Conservation (phyloP, 345 rosid species). For the Ailanthus altissimus region DNA sequence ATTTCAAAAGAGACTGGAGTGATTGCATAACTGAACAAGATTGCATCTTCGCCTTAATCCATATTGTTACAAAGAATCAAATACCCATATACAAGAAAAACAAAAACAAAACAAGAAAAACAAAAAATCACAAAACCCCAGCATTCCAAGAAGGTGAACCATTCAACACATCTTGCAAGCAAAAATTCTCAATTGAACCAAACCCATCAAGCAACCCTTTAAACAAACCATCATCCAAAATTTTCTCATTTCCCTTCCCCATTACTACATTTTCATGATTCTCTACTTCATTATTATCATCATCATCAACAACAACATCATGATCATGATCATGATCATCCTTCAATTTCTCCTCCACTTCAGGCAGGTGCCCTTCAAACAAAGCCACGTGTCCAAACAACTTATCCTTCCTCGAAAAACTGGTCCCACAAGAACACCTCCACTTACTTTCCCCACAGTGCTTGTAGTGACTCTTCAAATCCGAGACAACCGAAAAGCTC, state of each 20-base stretch:
- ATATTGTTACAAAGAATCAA: neutral
- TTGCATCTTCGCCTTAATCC: neutral
- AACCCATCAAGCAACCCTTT: constrained; percentile 53
- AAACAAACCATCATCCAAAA: constrained; percentile 30
- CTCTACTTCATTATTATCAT: constrained; percentile 18
- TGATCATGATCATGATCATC: constrained; percentile 11
- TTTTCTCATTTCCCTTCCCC: constrained; percentile 13
- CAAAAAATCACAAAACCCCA: neutral
- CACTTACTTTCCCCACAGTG: constrained; percentile 66
- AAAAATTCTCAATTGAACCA: constrained; percentile 38
- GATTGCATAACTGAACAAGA: neutral
- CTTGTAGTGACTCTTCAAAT: constrained; percentile 66
- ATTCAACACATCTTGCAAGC: constrained; percentile 43
- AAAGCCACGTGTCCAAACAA: constrained; percentile 67
- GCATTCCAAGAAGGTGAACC: neutral
- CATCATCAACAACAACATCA: constrained; percentile 19
- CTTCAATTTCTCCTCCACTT: constrained; percentile 29
- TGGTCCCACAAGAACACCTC: constrained; percentile 71
- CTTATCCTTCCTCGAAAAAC: constrained; percentile 73
- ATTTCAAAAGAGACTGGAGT: neutral
- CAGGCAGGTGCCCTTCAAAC: constrained; percentile 84
- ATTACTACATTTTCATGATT: constrained; percentile 6
- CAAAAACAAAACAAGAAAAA: neutral
- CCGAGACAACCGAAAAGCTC: constrained; percentile 61
- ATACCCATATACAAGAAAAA: neutral